Percentiles rank a stretch among this genome's conserved stretches.
These are phyloP conservation scores for Pythium chondricola DNA, from an alignment of 352 stramenopile species.

Conservation along the genomic window DNA sequence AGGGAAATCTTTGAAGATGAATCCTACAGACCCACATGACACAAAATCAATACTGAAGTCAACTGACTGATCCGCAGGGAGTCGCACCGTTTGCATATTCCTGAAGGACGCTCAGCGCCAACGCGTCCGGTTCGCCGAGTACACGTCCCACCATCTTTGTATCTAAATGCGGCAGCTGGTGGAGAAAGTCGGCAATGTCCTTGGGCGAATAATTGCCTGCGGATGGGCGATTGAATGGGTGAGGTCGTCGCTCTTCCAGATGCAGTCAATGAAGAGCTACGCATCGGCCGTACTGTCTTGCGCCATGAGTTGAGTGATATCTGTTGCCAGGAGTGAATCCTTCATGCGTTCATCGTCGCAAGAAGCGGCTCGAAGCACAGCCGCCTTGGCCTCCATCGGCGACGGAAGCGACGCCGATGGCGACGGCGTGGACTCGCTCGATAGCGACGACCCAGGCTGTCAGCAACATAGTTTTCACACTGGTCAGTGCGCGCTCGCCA, in stretches of 20 bases:
- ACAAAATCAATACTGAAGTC: not conserved
- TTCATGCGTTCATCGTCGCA: slow-evolving; percentile 3
- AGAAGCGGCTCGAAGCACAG: no score
- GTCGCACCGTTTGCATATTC: slow-evolving; percentile 54
- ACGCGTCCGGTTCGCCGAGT: slow-evolving; percentile 56
- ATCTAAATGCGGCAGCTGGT: slow-evolving; percentile 59
- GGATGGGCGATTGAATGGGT: no score
- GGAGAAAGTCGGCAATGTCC: slow-evolving; percentile 57
- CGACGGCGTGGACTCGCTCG: slow-evolving; percentile 2
- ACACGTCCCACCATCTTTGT: slow-evolving; percentile 65
- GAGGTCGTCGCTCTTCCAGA: no score
- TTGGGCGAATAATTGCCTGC: slow-evolving; percentile 36
- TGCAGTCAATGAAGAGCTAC: slow-evolving; percentile 2
- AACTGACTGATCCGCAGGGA: not conserved
- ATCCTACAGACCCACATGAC: slow-evolving; percentile 39
- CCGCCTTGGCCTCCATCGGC: no score
- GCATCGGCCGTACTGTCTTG: slow-evolving; percentile 29
- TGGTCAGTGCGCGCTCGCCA: not conserved
- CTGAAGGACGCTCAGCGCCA: slow-evolving; percentile 52
- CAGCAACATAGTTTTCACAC: not conserved
- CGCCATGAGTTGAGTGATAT: slow-evolving; percentile 39
- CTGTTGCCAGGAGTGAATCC: slow-evolving; percentile 13
- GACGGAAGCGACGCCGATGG: not conserved
- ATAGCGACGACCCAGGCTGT: slow-evolving; percentile 6
- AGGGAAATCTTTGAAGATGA: slow-evolving; percentile 46